Conservation (phyloP, 2,329 filamentous ascomycete species). For the Grosmannia huntii region DNA sequence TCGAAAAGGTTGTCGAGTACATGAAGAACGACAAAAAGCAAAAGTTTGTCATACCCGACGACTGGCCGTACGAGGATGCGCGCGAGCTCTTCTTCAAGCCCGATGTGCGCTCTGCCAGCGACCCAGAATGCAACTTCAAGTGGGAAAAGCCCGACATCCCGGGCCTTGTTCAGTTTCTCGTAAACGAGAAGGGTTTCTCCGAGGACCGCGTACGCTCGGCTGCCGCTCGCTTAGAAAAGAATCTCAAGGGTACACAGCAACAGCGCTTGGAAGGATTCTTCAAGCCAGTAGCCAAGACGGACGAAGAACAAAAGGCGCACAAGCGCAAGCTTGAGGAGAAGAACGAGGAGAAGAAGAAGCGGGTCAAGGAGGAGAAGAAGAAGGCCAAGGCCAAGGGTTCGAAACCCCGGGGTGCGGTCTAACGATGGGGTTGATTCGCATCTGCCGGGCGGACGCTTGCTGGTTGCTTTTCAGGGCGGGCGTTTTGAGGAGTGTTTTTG, state of each 20-base stretch:
- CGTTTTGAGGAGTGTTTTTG: neutral
- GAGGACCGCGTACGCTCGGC: slow-evolving; percentile 81
- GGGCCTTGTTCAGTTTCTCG: slow-evolving; percentile 78
- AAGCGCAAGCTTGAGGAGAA: slow-evolving; percentile 95
- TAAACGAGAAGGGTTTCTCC: slow-evolving; percentile 90
- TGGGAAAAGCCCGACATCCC: slow-evolving; percentile 92
- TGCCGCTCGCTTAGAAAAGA: slow-evolving; percentile 72
- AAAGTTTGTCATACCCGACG: slow-evolving; percentile 80
- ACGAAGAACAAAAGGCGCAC: slow-evolving; percentile 67
- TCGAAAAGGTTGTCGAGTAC: slow-evolving; percentile 76
- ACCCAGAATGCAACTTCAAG: slow-evolving; percentile 88
- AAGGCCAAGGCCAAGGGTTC: slow-evolving; percentile 86
- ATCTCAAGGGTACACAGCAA: slow-evolving; percentile 82
- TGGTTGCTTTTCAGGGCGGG: neutral
- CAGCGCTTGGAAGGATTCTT: slow-evolving; percentile 92
- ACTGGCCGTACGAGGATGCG: slow-evolving; percentile 91
- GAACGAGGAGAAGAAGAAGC: slow-evolving; percentile 87
- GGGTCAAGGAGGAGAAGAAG: slow-evolving; percentile 86
- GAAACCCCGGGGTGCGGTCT: slow-evolving; percentile 60
- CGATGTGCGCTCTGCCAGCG: slow-evolving; percentile 71
- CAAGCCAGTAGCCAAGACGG: slow-evolving; percentile 80
- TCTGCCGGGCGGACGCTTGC: neutral
- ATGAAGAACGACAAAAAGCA: slow-evolving; percentile 65
- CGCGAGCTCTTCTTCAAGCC: slow-evolving; percentile 85
- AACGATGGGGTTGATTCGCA: neutral